Percentiles rank a stretch among this genome's conserved stretches.
These are phyloP conservation scores for Blastobotrys attinorum DNA, from an alignment of 805 yeast genomes.

Conservation along the genomic window DNA sequence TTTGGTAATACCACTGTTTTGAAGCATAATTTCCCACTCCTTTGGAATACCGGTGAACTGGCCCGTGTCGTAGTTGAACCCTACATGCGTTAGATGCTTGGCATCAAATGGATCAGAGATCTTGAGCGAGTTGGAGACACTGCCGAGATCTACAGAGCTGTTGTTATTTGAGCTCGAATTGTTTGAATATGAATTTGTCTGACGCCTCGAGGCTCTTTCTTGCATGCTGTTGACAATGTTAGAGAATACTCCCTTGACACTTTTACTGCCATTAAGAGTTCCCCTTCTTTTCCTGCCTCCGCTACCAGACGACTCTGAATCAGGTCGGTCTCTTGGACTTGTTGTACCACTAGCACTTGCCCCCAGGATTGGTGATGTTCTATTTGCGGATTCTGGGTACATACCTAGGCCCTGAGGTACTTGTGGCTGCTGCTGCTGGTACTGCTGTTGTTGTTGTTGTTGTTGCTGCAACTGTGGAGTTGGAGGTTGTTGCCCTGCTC, in stretches of 20 bases:
- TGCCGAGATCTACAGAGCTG: constrained; percentile 3
- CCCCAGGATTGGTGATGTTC: background rate
- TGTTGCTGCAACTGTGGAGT: constrained; percentile 1
- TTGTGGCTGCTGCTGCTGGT: constrained; percentile 1
- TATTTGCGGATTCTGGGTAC: no score
- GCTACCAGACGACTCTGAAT: constrained; percentile 6
- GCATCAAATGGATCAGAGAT: constrained; percentile 92
- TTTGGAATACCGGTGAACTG: constrained; percentile 86
- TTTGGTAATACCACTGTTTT: constrained; percentile 80
- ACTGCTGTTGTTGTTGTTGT: constrained; percentile 1
- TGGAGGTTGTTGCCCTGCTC: constrained; percentile 11
- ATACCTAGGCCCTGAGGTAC: background rate
- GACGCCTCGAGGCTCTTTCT: constrained; percentile 3
- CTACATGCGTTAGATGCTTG: constrained; percentile 91
- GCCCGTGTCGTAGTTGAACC: constrained; percentile 75
- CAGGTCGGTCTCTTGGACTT: constrained; percentile 9
- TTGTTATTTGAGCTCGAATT: background rate
- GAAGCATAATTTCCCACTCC: constrained; percentile 80
- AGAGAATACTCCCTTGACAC: constrained; percentile 20
- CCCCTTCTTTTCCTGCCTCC: constrained; percentile 13
- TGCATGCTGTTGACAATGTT: constrained; percentile 19
- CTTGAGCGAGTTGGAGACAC: constrained; percentile 26
- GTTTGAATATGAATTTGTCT: constrained; percentile 1
- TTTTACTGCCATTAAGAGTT: constrained; percentile 15
- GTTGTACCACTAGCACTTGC: constrained; percentile 1